Conservation (phyloP, 106 monocot species). For the Agapanthus africanus region DNA sequence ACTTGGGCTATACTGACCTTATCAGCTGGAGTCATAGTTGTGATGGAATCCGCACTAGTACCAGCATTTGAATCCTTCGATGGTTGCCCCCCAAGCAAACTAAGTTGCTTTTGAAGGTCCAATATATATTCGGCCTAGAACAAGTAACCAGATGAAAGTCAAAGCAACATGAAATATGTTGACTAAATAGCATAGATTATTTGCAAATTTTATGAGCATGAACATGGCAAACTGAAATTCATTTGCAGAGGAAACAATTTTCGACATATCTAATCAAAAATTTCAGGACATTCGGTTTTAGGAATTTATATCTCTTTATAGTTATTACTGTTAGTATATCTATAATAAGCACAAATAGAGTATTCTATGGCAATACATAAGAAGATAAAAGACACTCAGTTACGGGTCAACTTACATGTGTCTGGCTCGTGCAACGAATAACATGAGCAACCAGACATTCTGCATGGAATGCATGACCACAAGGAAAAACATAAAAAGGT, state of each 20-base stretch:
- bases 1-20: conserved; percentile 43
- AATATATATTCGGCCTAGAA: conserved; percentile 78
- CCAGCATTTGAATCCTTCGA: conserved; percentile 23
- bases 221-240: background rate
- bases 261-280: too few relatives aligned
- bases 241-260: background rate
- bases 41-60: conserved; percentile 39
- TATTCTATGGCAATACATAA: too few relatives aligned
- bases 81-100: conserved; percentile 35
- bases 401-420: conserved; percentile 51
- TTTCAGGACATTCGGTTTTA: too few relatives aligned
- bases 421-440: conserved; percentile 36
- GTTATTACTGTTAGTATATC: too few relatives aligned
- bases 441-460: conserved; percentile 89
- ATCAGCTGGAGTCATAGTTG: conserved; percentile 38
- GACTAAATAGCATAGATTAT: background rate
- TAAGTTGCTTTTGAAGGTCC: conserved; percentile 80
- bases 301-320: too few relatives aligned
- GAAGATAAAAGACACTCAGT: background rate
- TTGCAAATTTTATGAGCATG: background rate
- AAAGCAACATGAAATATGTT: background rate
- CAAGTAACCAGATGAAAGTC: background rate
- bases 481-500: conserved; percentile 94
- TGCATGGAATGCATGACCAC: conserved; percentile 92
- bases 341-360: too few relatives aligned